Percentiles rank a stretch among this genome's conserved stretches.
phyloP scores from a whole-genome alignment of 2,329 filamentous ascomycete genomes.

The Lachnellula cervina region DNA sequence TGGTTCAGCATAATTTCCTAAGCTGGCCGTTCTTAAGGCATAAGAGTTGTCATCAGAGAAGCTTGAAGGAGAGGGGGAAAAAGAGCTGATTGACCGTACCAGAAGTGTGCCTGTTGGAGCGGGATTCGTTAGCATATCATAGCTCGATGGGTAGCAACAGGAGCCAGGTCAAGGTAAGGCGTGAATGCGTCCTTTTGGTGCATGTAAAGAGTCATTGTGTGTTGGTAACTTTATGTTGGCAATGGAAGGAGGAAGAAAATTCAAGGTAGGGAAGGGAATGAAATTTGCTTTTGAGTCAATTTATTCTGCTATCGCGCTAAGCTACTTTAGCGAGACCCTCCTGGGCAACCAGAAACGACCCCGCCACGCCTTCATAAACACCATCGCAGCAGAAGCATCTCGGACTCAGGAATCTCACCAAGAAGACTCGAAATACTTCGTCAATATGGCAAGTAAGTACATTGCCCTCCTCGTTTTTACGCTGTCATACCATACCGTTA shows the following conservation, averaged over 20 bases:
- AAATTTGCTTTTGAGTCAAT: not conserved
- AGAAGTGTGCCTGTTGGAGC: not conserved
- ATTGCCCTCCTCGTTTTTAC: not conserved
- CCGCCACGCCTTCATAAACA: constrained; percentile 7
- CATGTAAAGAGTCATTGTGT: not conserved
- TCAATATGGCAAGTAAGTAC: constrained; percentile 31
- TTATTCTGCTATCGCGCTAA: not conserved
- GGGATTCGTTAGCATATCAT: not conserved
- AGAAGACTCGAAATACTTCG: not conserved
- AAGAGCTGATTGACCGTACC: not conserved
- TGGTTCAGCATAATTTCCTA: constrained; percentile 53
- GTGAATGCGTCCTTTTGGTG: not conserved
- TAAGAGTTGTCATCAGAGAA: constrained; percentile 52
- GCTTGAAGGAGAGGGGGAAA: constrained; percentile 10
- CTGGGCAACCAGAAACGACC: constrained; percentile 2
- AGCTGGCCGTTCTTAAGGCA: constrained; percentile 62
- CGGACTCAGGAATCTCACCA: not conserved
- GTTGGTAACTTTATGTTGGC: not conserved
- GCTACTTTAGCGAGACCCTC: not conserved
- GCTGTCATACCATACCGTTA: not conserved
- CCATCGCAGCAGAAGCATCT: not conserved
- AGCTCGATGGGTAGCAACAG: not conserved
- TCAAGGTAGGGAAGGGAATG: too few relatives aligned
- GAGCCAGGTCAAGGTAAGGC: not conserved
- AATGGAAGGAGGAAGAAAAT: too few relatives aligned